Base-by-base conservation (phyloP, 768 basidiomycete genomes). In the Lactarius hatsudake region DNA sequence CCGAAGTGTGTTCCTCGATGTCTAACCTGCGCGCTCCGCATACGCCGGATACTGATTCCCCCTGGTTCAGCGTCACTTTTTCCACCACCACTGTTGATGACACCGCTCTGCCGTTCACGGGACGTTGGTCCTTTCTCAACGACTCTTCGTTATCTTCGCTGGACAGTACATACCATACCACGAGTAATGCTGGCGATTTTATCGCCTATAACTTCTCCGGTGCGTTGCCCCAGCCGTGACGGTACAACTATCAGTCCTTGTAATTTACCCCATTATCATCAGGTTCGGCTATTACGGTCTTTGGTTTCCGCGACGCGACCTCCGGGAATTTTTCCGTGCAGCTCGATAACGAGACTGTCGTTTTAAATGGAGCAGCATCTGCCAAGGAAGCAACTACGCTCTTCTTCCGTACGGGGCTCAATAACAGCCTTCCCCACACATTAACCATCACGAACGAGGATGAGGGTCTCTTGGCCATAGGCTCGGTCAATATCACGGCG, bases 221-320 rank as follows among this genome's bases (percentile, higher is more conserved):
- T 81, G 73, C 71, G 80, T 79, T 65, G 38, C 62, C 17, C 48
- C 20, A 9, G 12, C 36, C 20, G n/a, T n/a, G 48, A 28, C 42
- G 28, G 51, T 34, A 9, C 64, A 23, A 18, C 36, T 32, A 10
- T 42, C 12, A 12, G 18, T 40, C 58, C 23, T 38, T 34, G 12
- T 61, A 26, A 38, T 60, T 61, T 13, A 9, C 45, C 51, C 30
- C 40, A 42, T 43, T 45, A 34, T 67, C 59, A 64, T 67, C 64
- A 91, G 91, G 90, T 36, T 82, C 84, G 12, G 81, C 89, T 15
- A 79, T 93, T 59, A 76, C 82, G 1, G 73, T 93, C 28, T 80
- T 76, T 56, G 91, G 91, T 10, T 79, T 81, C 48, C 86, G 84
- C 20, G 87, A 85, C 40, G 83, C 83, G 3, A 74, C 76, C 32